Evolutionary conservation across 208 protist species (phyloP).

Genomic region (Trypanosoma cruzi): DNA sequence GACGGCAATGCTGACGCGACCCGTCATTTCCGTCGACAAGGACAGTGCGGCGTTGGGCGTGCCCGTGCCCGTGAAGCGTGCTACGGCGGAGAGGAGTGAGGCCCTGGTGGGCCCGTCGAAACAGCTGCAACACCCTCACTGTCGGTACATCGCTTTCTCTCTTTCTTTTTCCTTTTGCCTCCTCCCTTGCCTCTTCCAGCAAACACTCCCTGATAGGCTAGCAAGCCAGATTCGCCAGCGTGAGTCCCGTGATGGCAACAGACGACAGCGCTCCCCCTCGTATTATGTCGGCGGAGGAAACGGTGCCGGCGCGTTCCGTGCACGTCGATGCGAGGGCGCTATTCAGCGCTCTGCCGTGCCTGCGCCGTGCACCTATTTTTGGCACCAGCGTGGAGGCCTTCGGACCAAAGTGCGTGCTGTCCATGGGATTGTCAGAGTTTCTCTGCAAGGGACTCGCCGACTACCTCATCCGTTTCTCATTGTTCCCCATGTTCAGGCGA

Average conservation of each 20-base stretch:
- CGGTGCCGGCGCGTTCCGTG: constrained; percentile 23
- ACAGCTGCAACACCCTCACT: background rate
- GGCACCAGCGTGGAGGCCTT: constrained; percentile 41
- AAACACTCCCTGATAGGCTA: background rate
- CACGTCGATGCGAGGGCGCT: constrained; percentile 38
- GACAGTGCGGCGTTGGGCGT: no score
- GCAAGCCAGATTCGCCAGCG: background rate
- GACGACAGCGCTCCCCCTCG: background rate
- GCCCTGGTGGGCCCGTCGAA: background rate
- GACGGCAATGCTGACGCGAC: background rate
- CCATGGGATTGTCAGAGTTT: constrained; percentile 50
- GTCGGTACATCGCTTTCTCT: background rate
- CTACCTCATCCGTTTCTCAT: constrained; percentile 38
- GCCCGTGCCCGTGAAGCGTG: background rate
- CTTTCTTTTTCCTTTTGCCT: background rate
- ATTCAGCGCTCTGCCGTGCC: constrained; percentile 33
- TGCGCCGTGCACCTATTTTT: constrained; percentile 48
- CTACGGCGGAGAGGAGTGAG: background rate
- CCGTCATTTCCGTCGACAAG: no score
- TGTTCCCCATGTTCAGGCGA: constrained; percentile 48
- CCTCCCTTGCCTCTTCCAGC: background rate
- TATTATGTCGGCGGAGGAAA: constrained; percentile 10
- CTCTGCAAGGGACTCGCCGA: constrained; percentile 59
- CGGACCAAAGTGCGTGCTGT: constrained; percentile 34
- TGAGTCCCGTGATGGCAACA: background rate